Conservation (phyloP, 2,329 filamentous ascomycete species). For the Curvularia lunata region DNA sequence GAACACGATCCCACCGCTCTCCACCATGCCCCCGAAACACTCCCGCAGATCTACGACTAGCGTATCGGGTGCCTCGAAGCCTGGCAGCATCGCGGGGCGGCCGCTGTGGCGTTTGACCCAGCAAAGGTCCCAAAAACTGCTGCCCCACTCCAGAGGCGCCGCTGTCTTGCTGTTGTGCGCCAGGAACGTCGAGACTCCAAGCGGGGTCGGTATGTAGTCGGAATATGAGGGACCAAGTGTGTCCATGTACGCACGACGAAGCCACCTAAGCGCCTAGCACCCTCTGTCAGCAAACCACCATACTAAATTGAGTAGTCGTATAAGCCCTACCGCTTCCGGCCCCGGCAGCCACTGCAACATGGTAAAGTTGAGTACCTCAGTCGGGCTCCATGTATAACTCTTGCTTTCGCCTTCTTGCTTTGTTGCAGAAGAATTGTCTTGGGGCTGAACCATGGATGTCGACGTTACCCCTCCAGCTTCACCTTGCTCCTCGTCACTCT, state of each 20-base stretch:
- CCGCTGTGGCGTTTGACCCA: slow-evolving; percentile 48
- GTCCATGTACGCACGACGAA: slow-evolving; percentile 47
- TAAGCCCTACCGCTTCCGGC: slow-evolving; percentile 54
- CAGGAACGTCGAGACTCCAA: slow-evolving; percentile 52
- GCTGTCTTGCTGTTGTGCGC: slow-evolving; percentile 22
- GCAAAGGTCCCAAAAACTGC: slow-evolving; percentile 45
- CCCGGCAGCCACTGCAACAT: slow-evolving; percentile 70
- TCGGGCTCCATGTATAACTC: slow-evolving; percentile 27
- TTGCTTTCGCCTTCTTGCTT: slow-evolving; percentile 1
- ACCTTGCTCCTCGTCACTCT: slow-evolving; percentile 16
- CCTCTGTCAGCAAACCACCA: background rate
- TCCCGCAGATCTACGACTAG: slow-evolving; percentile 53
- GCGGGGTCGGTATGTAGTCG: slow-evolving; percentile 37
- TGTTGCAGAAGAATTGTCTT: slow-evolving; percentile 3
- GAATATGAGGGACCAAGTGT: slow-evolving; percentile 19
- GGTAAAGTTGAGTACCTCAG: slow-evolving; percentile 61
- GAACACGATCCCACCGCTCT: slow-evolving; percentile 16
- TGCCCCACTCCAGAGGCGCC: slow-evolving; percentile 49
- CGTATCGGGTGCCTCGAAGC: slow-evolving; percentile 51
- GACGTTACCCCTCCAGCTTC: slow-evolving; percentile 8
- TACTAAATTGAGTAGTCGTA: background rate
- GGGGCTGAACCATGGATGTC: background rate
- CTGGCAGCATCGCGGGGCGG: slow-evolving; percentile 42
- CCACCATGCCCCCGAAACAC: slow-evolving; percentile 40
- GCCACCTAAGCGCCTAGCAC: slow-evolving; percentile 49